Evolutionary conservation across 768 basidiomycete species (phyloP).

Genomic region (Mycena amicta): DNA sequence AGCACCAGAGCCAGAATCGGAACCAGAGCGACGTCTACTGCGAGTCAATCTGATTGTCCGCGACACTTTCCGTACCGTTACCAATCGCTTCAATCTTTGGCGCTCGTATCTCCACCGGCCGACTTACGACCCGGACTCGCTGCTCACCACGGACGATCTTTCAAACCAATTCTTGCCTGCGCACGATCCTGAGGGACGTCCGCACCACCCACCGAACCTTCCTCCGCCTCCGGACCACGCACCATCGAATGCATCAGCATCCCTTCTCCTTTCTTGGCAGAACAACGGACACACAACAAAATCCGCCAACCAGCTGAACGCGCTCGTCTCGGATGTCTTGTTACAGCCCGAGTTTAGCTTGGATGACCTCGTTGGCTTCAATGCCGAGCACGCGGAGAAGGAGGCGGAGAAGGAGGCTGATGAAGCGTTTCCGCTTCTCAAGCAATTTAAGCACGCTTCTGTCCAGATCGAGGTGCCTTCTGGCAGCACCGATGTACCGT

Average conservation of each 20-base stretch:
- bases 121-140: slow-evolving; percentile 8
- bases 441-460: not conserved
- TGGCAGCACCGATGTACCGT: slow-evolving; percentile 12
- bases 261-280: slow-evolving; percentile 4
- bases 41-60: slow-evolving; percentile 11
- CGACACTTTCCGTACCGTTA: slow-evolving; percentile 3
- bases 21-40: not conserved
- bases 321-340: slow-evolving; percentile 19
- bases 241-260: not conserved
- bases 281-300: slow-evolving; percentile 19
- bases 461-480: slow-evolving; percentile 29
- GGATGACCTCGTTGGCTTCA: too few relatives aligned
- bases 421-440: not conserved
- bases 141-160: slow-evolving; percentile 6
- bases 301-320: slow-evolving; percentile 16
- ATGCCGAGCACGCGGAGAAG: too few relatives aligned
- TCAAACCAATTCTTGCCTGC: slow-evolving; percentile 2
- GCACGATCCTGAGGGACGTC: not conserved
- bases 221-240: not conserved
- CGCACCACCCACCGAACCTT: not conserved
- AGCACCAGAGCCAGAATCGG: not conserved
- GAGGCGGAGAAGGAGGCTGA: too few relatives aligned
- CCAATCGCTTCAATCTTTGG: slow-evolving; percentile 10
- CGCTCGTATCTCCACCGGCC: slow-evolving; percentile 17
- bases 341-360: slow-evolving; percentile 17